Percentiles rank a stretch among this genome's conserved stretches.
Conservation (phyloP, 1,139 yeast genomes). For the Hansenula sp. region DNA sequence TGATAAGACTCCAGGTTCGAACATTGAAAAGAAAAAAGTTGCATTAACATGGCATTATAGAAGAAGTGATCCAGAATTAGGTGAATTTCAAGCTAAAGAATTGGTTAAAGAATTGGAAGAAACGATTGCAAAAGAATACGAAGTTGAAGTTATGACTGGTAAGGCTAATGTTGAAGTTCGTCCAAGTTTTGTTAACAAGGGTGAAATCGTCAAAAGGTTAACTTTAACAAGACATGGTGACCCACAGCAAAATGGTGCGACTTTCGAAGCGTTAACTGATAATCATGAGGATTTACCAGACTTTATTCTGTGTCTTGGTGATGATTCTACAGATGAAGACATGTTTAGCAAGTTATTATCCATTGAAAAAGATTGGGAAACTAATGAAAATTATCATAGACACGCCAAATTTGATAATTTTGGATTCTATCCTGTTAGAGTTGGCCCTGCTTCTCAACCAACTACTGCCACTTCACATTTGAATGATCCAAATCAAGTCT, state of each 20-base stretch:
- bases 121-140: slow-evolving; percentile 63
- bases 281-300: slow-evolving; percentile 59
- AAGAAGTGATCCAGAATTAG: slow-evolving; percentile 89
- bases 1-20: slow-evolving; percentile 86
- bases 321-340: slow-evolving; percentile 95
- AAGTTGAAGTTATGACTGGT: slow-evolving; percentile 95
- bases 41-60: slow-evolving; percentile 99
- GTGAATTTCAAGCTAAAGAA: slow-evolving; percentile 77
- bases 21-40: slow-evolving; percentile 83
- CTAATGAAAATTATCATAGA: slow-evolving; percentile 27
- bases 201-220: slow-evolving; percentile 86
- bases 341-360: slow-evolving; percentile 78
- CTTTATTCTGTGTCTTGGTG: slow-evolving; percentile 88
- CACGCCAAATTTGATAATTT: slow-evolving; percentile 45
- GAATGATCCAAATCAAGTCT: slow-evolving; percentile 79
- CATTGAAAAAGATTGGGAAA: slow-evolving; percentile 47
- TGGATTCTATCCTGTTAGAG: slow-evolving; percentile 85
- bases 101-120: slow-evolving; percentile 61
- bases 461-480: slow-evolving; percentile 89
- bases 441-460: slow-evolving; percentile 89
- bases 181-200: slow-evolving; percentile 91
- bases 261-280: slow-evolving; percentile 30
- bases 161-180: slow-evolving; percentile 97
- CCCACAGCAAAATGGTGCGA: slow-evolving; percentile 28
- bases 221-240: slow-evolving; percentile 59